Evolutionary conservation across 352 stramenopile species (phyloP).

Genomic region (Pythium sukuiense): DNA sequence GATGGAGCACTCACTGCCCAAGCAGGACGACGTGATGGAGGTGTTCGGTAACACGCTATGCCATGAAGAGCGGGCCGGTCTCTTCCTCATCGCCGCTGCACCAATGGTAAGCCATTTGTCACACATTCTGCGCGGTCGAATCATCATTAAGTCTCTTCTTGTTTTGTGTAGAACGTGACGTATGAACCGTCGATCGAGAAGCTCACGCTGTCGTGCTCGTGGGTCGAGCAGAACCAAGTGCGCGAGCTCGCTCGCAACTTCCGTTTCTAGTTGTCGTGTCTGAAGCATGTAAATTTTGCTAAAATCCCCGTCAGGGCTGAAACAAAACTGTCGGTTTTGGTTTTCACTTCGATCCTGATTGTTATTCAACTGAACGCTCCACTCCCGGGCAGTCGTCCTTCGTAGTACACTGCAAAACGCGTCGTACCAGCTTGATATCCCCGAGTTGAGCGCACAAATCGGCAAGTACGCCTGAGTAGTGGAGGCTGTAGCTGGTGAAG

Average conservation of each 20-base stretch:
- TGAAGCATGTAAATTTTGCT: not conserved
- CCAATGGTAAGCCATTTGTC: slow-evolving; percentile 55
- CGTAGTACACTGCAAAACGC: slow-evolving; percentile 4
- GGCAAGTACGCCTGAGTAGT: slow-evolving; percentile 39
- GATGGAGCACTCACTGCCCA: slow-evolving; percentile 43
- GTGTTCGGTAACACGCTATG: slow-evolving; percentile 66
- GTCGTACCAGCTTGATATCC: not conserved
- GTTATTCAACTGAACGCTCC: too few relatives aligned
- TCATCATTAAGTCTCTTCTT: not conserved
- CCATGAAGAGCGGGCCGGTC: slow-evolving; percentile 69
- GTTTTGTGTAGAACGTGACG: slow-evolving; percentile 40
- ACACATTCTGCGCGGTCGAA: not conserved
- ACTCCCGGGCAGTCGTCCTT: not conserved
- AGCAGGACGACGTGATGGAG: slow-evolving; percentile 49
- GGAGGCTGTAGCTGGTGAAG: slow-evolving; percentile 72
- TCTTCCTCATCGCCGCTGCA: slow-evolving; percentile 55
- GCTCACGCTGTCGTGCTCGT: slow-evolving; percentile 50
- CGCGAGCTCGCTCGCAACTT: slow-evolving; percentile 70
- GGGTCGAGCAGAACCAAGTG: slow-evolving; percentile 62
- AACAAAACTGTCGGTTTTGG: too few relatives aligned
- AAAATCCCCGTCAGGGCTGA: too few relatives aligned
- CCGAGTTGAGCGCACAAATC: slow-evolving; percentile 15
- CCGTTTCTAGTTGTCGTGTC: slow-evolving; percentile 44
- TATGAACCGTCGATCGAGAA: slow-evolving; percentile 68
- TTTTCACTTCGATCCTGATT: too few relatives aligned